phyloP scores from a whole-genome alignment of 1,139 yeast genomes.

The Kodamaea fungicola region DNA sequence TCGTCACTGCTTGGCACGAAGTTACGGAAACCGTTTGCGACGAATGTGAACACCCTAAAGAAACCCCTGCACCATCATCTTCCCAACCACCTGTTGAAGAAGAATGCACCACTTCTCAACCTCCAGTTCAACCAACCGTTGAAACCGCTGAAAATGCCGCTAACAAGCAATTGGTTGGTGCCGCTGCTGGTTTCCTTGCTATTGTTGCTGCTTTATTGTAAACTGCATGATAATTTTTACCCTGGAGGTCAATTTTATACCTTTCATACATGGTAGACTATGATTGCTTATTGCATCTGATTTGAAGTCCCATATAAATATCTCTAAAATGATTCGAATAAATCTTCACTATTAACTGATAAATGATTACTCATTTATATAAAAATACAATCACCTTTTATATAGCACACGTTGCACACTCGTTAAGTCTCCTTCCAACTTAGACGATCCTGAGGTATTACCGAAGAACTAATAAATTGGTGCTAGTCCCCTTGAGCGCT shows the following conservation, averaged over 20 bases:
- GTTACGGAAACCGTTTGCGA: conserved; percentile 28
- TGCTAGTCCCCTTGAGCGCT: neutral
- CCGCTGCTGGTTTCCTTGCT: conserved; percentile 18
- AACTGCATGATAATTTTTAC: conserved; percentile 1
- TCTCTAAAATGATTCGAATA: too few relatives aligned
- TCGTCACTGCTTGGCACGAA: conserved; percentile 26
- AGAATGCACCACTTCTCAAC: too few relatives aligned
- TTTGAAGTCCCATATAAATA: too few relatives aligned
- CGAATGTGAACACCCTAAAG: conserved; percentile 13
- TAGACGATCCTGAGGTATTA: too few relatives aligned
- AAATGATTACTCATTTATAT: neutral
- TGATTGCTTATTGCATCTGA: neutral
- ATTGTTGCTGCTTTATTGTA: conserved; percentile 17
- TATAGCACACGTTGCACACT: too few relatives aligned
- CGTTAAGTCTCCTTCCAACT: neutral
- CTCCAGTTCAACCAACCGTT: conserved; percentile 11
- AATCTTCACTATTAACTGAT: neutral
- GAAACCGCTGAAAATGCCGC: conserved; percentile 10
- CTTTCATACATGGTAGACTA: neutral
- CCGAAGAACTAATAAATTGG: too few relatives aligned
- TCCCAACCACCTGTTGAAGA: conserved; percentile 4
- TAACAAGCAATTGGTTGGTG: conserved; percentile 14
- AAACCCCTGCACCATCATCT: conserved; percentile 7
- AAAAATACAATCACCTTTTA: neutral
- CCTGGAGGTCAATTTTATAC: too few relatives aligned